These are phyloP conservation scores for Rutstroemia sydowiana DNA, from an alignment of 2,329 filamentous ascomycete genomes.

Conservation along the genomic window DNA sequence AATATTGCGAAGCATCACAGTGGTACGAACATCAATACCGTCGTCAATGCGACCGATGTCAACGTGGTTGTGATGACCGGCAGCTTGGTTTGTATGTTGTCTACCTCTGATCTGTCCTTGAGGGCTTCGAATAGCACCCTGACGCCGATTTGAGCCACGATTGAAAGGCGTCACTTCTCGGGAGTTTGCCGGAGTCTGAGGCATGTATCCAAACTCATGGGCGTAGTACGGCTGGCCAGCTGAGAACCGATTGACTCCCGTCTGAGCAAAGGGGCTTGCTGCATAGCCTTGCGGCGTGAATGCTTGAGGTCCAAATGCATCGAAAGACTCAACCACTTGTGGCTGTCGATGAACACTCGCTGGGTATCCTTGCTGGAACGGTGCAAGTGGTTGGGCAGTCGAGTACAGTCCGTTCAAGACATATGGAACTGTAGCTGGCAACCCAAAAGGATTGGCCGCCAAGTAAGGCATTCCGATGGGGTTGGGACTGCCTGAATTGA, in stretches of 20 bases:
- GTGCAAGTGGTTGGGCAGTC: slow-evolving; percentile 1
- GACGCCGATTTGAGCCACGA: slow-evolving; percentile 18
- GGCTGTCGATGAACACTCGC: not conserved
- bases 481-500: slow-evolving; percentile 6
- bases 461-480: slow-evolving; percentile 9
- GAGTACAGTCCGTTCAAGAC: slow-evolving; percentile 8
- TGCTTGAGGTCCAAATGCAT: not conserved
- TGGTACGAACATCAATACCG: slow-evolving; percentile 68
- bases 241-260: not conserved
- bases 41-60: slow-evolving; percentile 53
- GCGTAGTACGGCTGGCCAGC: not conserved
- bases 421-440: slow-evolving; percentile 5
- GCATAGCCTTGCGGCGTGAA: slow-evolving; percentile 1
- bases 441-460: slow-evolving; percentile 1
- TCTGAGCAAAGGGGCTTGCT: not conserved
- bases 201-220: slow-evolving; percentile 2
- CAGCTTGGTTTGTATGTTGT: slow-evolving; percentile 33
- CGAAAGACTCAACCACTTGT: not conserved
- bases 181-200: slow-evolving; percentile 11
- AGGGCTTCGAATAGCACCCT: slow-evolving; percentile 35
- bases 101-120: slow-evolving; percentile 32
- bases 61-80: slow-evolving; percentile 53
- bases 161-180: slow-evolving; percentile 8
- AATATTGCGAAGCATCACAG: slow-evolving; percentile 88
- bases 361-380: slow-evolving; percentile 2